Evolutionary conservation across 495 filamentous ascomycete genomes (phyloP).

Genomic region (Pyrenula aspistea): DNA sequence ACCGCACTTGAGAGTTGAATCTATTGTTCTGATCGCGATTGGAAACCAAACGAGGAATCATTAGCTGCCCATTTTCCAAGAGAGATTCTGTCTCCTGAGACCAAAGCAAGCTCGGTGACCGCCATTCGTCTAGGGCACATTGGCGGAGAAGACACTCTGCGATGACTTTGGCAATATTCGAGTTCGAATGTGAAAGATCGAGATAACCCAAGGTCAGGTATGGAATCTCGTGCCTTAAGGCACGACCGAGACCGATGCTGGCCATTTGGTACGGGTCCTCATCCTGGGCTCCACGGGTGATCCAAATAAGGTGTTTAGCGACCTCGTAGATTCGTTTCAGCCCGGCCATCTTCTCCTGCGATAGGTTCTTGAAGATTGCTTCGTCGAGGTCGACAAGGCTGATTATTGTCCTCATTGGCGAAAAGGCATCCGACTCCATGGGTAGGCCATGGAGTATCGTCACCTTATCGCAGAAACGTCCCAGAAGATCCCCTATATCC

Average conservation of each 20-base stretch:
- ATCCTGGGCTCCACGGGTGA: slow-evolving; percentile 12
- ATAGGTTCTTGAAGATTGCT: slow-evolving; percentile 16
- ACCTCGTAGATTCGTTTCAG: slow-evolving; percentile 19
- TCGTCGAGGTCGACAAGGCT: slow-evolving; percentile 13
- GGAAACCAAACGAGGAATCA: slow-evolving; percentile 14
- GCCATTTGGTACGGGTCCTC: background rate
- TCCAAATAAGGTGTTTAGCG: slow-evolving; percentile 19
- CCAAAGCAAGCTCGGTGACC: slow-evolving; percentile 11
- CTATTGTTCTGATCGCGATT: slow-evolving; percentile 11
- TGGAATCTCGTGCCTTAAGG: background rate
- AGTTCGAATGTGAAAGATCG: background rate
- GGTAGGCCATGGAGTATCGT: background rate
- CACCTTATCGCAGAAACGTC: background rate
- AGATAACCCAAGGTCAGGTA: background rate
- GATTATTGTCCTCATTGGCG: background rate
- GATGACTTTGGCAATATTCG: background rate
- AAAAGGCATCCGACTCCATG: background rate
- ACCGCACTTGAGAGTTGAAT: slow-evolving; percentile 13
- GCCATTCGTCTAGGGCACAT: background rate
- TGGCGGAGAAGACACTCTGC: slow-evolving; percentile 7
- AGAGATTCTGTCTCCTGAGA: slow-evolving; percentile 17
- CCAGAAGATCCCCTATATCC: background rate
- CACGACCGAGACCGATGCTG: background rate
- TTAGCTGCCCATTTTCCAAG: slow-evolving; percentile 6
- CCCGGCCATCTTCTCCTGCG: slow-evolving; percentile 11